Percentiles rank a stretch among this genome's conserved stretches.
These are phyloP conservation scores for Cyclaneusma minus DNA, from an alignment of 2,329 filamentous ascomycete genomes.

Conservation along the genomic window DNA sequence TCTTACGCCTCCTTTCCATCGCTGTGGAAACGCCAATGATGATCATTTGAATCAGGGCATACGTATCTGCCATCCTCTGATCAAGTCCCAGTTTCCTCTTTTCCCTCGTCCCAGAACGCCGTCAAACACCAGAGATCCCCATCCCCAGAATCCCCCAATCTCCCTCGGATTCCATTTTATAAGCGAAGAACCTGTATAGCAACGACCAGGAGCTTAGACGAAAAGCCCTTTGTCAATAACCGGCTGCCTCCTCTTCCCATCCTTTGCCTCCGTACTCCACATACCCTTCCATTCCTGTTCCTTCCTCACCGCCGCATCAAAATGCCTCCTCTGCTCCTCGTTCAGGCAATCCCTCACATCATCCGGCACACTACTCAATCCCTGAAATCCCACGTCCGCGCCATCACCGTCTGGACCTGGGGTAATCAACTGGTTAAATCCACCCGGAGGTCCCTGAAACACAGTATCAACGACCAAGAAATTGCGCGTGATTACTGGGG, in stretches of 20 bases:
- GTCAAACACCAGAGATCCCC: too few species aligned
- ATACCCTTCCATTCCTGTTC: slow-evolving; percentile 58
- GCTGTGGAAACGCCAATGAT: too few species aligned
- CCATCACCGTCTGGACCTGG: slow-evolving; percentile 39
- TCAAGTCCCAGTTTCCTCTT: too few species aligned
- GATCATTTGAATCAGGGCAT: too few species aligned
- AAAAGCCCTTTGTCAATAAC: slow-evolving; percentile 50
- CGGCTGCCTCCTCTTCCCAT: slow-evolving; percentile 34
- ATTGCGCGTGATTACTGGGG: slow-evolving; percentile 41
- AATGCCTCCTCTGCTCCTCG: slow-evolving; percentile 54
- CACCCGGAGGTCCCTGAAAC: slow-evolving; percentile 35
- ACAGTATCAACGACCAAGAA: slow-evolving; percentile 46
- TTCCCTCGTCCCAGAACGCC: too few species aligned
- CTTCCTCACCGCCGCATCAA: slow-evolving; percentile 47
- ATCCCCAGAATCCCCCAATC: too few species aligned
- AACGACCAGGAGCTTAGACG: too few species aligned
- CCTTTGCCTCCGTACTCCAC: slow-evolving; percentile 56
- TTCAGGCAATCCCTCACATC: slow-evolving; percentile 54
- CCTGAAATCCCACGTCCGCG: slow-evolving; percentile 31
- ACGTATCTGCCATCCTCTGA: too few species aligned
- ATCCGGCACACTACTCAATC: slow-evolving; percentile 46
- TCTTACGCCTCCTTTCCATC: too few species aligned
- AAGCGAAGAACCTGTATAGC: too few species aligned
- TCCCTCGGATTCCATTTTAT: too few species aligned
- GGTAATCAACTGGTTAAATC: slow-evolving; percentile 31